Evolutionary conservation across 192 early-diverging fungal genomes (phyloP), one percentile per base, ranked within the genome.

Genomic region (Lunasporangiospora selenospora): DNA sequence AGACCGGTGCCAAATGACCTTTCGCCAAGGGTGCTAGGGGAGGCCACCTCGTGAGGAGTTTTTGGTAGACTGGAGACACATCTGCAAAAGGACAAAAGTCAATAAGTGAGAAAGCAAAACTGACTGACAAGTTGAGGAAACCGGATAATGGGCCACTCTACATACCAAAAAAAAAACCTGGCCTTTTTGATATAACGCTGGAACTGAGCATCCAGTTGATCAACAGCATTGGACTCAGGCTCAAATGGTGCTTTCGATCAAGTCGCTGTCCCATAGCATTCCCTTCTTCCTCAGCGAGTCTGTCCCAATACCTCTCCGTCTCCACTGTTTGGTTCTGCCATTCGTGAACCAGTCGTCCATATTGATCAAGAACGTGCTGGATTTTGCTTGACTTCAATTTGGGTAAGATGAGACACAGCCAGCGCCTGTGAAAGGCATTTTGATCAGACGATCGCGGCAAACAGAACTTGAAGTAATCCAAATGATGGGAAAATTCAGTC

Each of bases 161-260:
- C n/a, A n/a, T n/a, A n/a, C n/a, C n/a, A n/a, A n/a, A n/a, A n/a
- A 50, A 27, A 1, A 31, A 6, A 9, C 48, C 48, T 50, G 30
- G 32, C 32, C 48, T 50, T 30, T 30, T 50, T 50, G 30, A 30
- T 31, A 50, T 50, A 50, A 26, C 18, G 48, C 48, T 50, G 48
- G 30, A 50, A 30, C 48, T 50, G 48, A 30, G 48, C 48, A 50
- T 50, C 48, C 48, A 50, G 48, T 50, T 50, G 48, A 50, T 50
- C 48, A 30, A 50, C 48, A 50, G 48, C 48, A 50, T 50, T 50
- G 29, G 48, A 26, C n/a, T 3, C 13, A 26, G 32, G 48, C 8
- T 50, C 48, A 50, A 50, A 50, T 50, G 18, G 29, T 31, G 48
- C 48, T 50, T 50, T 50, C 48, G 48, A 50, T 50, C 48, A 31